Percentiles rank a stretch among this genome's conserved stretches.
These are phyloP conservation scores for Bromus sterilis DNA, from an alignment of 176 grass and related monocot genomes.

Conservation along the genomic window DNA sequence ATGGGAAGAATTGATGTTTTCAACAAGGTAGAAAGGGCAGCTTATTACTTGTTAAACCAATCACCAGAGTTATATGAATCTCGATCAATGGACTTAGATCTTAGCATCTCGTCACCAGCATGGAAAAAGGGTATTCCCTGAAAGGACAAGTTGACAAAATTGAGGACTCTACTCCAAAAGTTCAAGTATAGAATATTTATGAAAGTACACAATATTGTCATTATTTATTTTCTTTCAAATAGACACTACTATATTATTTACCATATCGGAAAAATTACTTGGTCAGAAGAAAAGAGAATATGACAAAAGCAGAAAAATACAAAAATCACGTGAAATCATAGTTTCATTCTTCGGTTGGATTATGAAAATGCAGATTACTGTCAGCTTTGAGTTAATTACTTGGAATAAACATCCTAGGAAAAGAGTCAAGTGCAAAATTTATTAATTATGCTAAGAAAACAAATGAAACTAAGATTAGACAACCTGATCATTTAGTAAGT, in stretches of 20 bases:
- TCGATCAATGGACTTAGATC: slow-evolving; percentile 93
- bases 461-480: not conserved
- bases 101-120: slow-evolving; percentile 87
- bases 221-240: not conserved
- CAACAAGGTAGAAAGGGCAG: slow-evolving; percentile 1
- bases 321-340: not conserved
- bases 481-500: not conserved
- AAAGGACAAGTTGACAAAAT: slow-evolving; percentile 5
- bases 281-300: not conserved
- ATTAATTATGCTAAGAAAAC: not conserved
- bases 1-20: slow-evolving; percentile 2
- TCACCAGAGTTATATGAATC: slow-evolving; percentile 95
- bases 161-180: not conserved
- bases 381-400: slow-evolving; percentile 1
- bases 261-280: not conserved
- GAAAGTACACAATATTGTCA: not conserved
- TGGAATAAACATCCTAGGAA: slow-evolving; percentile 2
- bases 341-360: not conserved
- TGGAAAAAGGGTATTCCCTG: slow-evolving; percentile 97
- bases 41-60: slow-evolving; percentile 91
- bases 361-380: not conserved
- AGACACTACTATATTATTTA: not conserved
- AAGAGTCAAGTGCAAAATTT: not conserved
- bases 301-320: not conserved
- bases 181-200: not conserved